Conservation (phyloP, 768 basidiomycete genomes). For the Naematelia aurantialba region DNA sequence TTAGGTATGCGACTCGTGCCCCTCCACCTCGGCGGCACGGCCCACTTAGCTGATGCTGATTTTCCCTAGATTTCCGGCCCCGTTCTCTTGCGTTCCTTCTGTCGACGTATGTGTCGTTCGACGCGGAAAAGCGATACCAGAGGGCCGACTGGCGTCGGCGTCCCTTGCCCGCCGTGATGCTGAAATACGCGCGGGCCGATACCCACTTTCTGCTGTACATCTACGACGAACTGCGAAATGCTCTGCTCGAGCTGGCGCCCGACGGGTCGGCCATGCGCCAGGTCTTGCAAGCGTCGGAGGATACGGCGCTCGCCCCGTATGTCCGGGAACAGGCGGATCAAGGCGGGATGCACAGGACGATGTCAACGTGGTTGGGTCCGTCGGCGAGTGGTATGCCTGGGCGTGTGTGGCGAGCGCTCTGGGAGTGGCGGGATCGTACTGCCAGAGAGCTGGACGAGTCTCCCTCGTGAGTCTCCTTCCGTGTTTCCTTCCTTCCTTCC, state of each 20-base stretch:
- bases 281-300: constrained; percentile 68
- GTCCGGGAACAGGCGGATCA: constrained; percentile 67
- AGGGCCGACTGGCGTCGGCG: constrained; percentile 95
- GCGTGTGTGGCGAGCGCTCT: constrained; percentile 66
- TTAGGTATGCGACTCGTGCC: constrained; percentile 58
- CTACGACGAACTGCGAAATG: constrained; percentile 84
- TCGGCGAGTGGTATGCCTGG: constrained; percentile 54
- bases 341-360: constrained; percentile 72
- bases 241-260: constrained; percentile 58
- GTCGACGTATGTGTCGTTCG: constrained; percentile 82
- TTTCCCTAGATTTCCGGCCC: constrained; percentile 66
- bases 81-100: constrained; percentile 81
- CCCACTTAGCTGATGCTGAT: background rate
- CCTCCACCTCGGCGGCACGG: background rate
- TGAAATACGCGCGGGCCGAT: constrained; percentile 87
- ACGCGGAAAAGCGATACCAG: constrained; percentile 92
- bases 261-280: constrained; percentile 57
- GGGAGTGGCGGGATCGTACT: constrained; percentile 75
- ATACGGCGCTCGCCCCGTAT: constrained; percentile 71
- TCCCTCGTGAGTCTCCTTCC: constrained; percentile 57
- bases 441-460: constrained; percentile 86
- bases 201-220: constrained; percentile 92
- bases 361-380: constrained; percentile 75
- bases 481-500: background rate
- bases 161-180: constrained; percentile 83